A percentile compares a stretch with the other conserved stretches of the same genome.
phyloP scores from a whole-genome alignment of 2,329 filamentous ascomycete species.

The Phaeomoniella chlamydospora region DNA sequence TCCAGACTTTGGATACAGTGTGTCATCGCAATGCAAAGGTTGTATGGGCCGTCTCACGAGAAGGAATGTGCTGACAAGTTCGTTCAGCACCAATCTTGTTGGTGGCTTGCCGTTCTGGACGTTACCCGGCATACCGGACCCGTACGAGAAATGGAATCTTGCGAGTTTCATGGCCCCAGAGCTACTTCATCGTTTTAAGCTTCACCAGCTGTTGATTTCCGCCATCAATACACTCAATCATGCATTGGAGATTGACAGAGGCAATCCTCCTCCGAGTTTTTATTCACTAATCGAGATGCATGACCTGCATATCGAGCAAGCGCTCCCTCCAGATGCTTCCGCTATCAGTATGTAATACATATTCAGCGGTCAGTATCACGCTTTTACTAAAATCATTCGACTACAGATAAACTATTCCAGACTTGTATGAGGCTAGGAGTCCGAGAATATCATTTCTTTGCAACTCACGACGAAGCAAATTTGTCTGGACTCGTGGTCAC shows the following conservation, averaged over 20 bases:
- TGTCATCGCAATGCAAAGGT: conserved; percentile 4
- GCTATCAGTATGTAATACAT: neutral
- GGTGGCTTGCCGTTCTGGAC: conserved; percentile 4
- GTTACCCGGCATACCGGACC: neutral
- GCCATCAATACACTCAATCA: conserved; percentile 4
- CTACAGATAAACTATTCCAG: conserved; percentile 3
- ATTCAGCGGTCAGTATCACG: too few species aligned
- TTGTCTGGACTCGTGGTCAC: neutral
- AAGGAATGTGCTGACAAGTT: too few species aligned
- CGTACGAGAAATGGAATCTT: conserved; percentile 1
- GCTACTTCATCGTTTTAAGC: conserved; percentile 2
- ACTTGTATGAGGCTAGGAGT: conserved; percentile 3
- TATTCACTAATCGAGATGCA: conserved; percentile 5
- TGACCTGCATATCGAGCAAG: conserved; percentile 3
- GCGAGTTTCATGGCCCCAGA: conserved; percentile 2
- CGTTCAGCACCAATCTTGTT: conserved; percentile 3
- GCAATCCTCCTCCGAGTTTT: conserved; percentile 1
- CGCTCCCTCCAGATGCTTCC: conserved; percentile 2
- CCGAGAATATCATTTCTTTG: neutral
- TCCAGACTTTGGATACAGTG: neutral
- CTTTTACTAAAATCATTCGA: neutral
- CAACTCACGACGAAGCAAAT: neutral
- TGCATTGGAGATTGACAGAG: conserved; percentile 1
- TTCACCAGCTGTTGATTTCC: conserved; percentile 3
- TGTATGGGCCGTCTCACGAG: neutral